A percentile compares a stretch with the other conserved stretches of the same genome.
Evolutionary conservation across 2,329 filamentous ascomycete genomes (phyloP).

Genomic region (Coniochaeta sp.): DNA sequence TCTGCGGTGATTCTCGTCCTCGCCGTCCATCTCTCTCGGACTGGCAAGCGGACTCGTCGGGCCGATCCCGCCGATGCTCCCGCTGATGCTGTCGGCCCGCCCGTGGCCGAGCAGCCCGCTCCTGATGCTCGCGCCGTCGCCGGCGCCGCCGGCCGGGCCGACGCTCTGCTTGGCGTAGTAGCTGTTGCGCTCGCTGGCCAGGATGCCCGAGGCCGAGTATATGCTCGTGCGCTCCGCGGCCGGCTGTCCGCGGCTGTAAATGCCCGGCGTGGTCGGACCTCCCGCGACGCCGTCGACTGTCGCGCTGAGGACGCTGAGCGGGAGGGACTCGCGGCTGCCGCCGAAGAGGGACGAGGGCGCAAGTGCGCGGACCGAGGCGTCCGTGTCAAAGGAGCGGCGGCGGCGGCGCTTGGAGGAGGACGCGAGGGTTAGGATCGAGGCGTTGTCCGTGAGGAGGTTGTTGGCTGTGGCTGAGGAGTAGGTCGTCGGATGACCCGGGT

Average conservation of each 20-base stretch:
- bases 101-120: constrained; percentile 72
- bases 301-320: constrained; percentile 69
- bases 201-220: constrained; percentile 66
- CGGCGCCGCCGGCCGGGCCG: constrained; percentile 27
- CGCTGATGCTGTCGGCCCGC: constrained; percentile 73
- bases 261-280: constrained; percentile 37
- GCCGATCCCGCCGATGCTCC: constrained; percentile 56
- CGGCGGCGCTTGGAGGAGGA: constrained; percentile 74
- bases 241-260: constrained; percentile 35
- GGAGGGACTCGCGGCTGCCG: constrained; percentile 71
- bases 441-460: constrained; percentile 76
- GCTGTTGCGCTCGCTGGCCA: constrained; percentile 73
- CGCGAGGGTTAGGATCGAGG: constrained; percentile 76
- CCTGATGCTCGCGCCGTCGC: constrained; percentile 69
- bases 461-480: constrained; percentile 76
- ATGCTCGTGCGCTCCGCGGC: constrained; percentile 64
- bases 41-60: constrained; percentile 56
- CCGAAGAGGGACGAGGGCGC: constrained; percentile 77
- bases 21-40: constrained; percentile 34
- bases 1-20: constrained; percentile 13
- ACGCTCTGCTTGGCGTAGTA: constrained; percentile 50
- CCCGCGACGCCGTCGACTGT: constrained; percentile 47
- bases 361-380: constrained; percentile 78
- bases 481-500: constrained; percentile 54
- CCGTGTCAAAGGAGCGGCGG: constrained; percentile 74